Percentiles rank a stretch among this genome's conserved stretches.
Evolutionary conservation across 139 green algal genomes (phyloP).

Genomic region (Haematococcus lacustris): DNA sequence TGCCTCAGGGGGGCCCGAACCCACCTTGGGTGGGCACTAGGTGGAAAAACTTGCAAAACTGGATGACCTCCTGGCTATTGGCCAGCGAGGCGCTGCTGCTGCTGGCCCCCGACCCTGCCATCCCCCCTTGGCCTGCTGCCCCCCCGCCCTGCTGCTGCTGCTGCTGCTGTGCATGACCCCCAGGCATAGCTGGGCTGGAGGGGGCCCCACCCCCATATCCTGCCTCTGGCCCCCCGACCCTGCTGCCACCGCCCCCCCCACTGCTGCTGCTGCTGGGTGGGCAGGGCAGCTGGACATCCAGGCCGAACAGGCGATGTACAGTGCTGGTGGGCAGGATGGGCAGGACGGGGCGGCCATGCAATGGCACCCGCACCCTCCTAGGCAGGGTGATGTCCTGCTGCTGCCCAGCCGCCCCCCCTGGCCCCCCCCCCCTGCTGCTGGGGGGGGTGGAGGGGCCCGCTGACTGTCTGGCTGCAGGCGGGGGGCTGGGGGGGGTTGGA

Average conservation of each 20-base stretch:
- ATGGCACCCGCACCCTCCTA: slow-evolving; percentile 1
- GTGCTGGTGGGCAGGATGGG: slow-evolving; percentile 19
- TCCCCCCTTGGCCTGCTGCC: neutral
- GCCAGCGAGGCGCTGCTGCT: neutral
- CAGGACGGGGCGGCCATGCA: neutral
- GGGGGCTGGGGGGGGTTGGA: slow-evolving; percentile 50
- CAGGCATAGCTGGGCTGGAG: too few relatives aligned
- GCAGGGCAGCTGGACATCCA: slow-evolving; percentile 49
- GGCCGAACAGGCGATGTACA: slow-evolving; percentile 57
- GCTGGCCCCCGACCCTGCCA: neutral
- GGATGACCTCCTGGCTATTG: slow-evolving; percentile 35
- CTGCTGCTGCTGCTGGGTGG: slow-evolving; percentile 15
- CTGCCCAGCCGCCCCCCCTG: too few relatives aligned
- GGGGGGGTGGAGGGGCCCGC: neutral
- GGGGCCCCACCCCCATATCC: too few relatives aligned
- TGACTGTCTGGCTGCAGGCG: too few relatives aligned
- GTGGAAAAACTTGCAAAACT: slow-evolving; percentile 70
- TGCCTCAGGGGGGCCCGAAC: neutral
- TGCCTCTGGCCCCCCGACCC: neutral
- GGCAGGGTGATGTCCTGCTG: slow-evolving; percentile 9
- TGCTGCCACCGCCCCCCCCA: neutral
- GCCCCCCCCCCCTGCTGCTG: too few relatives aligned
- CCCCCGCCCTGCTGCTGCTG: slow-evolving; percentile 5
- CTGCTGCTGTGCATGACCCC: slow-evolving; percentile 8
- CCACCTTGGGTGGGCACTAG: slow-evolving; percentile 50